Conservation (phyloP, 371 early-diverging fungal species). For the Actinomortierella ambigua region DNA sequence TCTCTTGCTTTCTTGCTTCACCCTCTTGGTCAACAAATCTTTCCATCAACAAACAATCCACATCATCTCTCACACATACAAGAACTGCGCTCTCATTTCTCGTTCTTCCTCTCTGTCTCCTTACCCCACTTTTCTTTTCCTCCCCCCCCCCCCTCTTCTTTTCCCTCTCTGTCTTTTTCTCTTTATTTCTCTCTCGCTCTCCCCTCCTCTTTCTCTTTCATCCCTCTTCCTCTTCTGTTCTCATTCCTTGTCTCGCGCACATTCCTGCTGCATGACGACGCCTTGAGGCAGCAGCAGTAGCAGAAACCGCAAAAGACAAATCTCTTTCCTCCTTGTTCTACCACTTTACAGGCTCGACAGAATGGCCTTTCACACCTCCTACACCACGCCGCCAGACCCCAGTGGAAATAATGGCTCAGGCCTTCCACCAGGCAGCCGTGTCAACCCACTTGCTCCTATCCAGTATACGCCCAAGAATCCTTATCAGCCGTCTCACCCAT, state of each 20-base stretch:
- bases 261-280: too few species aligned
- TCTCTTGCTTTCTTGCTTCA: too few species aligned
- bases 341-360: background rate
- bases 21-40: too few species aligned
- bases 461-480: conserved; percentile 37
- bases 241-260: too few species aligned
- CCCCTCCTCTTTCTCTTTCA: background rate
- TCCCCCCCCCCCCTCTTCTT: background rate
- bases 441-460: conserved; percentile 34
- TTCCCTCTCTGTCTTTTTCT: background rate
- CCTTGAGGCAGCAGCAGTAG: too few species aligned
- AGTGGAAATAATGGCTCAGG: conserved; percentile 8
- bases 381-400: conserved; percentile 20
- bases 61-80: too few species aligned
- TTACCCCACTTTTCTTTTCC: background rate
- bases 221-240: background rate
- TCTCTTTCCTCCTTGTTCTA: background rate
- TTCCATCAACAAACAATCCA: too few species aligned
- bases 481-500: conserved; percentile 18
- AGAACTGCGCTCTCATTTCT: too few species aligned
- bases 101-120: background rate
- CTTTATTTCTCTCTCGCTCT: background rate
- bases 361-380: conserved; percentile 4
- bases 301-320: background rate
- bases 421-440: conserved; percentile 1